Base-by-base conservation (phyloP, 2,329 filamentous ascomycete species). In the Cercospora sp. region DNA sequence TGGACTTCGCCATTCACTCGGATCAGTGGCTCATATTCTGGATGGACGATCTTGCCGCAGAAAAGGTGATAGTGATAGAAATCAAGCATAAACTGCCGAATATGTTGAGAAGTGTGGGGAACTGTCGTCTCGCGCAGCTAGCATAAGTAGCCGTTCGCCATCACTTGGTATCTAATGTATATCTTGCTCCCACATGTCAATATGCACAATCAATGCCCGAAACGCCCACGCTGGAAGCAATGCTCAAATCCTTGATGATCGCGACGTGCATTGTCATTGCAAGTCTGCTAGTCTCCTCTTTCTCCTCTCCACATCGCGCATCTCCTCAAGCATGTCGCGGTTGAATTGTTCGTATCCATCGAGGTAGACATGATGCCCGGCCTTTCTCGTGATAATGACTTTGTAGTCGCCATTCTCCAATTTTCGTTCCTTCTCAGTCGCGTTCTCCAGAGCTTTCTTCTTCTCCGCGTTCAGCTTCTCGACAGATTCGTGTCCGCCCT, bases 361-460 rank as follows among this genome's bases (percentile, higher is more conserved):
- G 1, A 92, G 79, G 76, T 92, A 92, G 5, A 92, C 79, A 79
- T 92, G 90, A 78, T 92, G 90, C 0, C 90, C 90, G 0, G 90
- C 89, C 55, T 87, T 86, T 68, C 85, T 82, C 61, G 99, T 90
- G 34, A 97, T 85, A 5, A 94, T 80, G 0, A 98, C 94, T 81
- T 91, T 95, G 8, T 91, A 91, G 51, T 88, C 88, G 4, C 94
- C 94, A 65, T 92, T 91, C 77, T 97, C 94, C 3, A 81, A 82
- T 67, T 83, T 81, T 78, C 85, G 87, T 79, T 96, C 91, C 21
- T 55, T 43, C 66, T 93, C 90, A 0, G 86, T 90, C 24, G 86
- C 91, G 24, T 85, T 80, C 12, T 85, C 80, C 3, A 97, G 81
- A 0, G 86, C 83, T 61, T 87, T 86, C 28, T 81, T 80, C 71